Percentiles rank a stretch among this genome's conserved stretches.
These are phyloP conservation scores for Corymbia calophylla DNA, from an alignment of 441 rosid genomes.

Conservation along the genomic window DNA sequence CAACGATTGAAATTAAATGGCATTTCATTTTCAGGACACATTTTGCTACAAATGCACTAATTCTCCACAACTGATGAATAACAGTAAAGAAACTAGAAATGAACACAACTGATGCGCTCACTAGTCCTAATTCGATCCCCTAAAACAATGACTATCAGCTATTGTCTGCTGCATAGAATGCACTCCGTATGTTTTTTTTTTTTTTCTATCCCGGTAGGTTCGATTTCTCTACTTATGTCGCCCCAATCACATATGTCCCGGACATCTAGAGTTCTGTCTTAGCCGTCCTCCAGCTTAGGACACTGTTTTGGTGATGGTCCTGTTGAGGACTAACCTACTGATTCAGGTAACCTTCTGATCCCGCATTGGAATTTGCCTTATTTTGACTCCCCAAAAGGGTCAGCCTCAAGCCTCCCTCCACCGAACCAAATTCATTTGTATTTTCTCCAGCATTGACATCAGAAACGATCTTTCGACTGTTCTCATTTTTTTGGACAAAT, in stretches of 20 bases:
- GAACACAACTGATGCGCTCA: not conserved
- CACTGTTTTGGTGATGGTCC: not conserved
- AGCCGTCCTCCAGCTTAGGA: constrained; percentile 4
- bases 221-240: not conserved
- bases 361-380: not conserved
- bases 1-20: not conserved
- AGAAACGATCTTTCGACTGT: not conserved
- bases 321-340: not conserved
- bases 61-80: not conserved
- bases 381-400: not conserved
- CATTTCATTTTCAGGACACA: not conserved
- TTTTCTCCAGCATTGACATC: constrained; percentile 14
- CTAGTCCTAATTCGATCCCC: not conserved
- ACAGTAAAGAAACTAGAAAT: not conserved
- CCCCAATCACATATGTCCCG: constrained; percentile 25
- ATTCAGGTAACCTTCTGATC: not conserved
- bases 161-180: not conserved
- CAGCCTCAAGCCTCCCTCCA: not conserved
- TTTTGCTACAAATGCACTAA: not conserved
- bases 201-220: not conserved
- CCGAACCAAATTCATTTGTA: not conserved
- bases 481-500: constrained; percentile 10
- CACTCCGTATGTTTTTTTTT: not conserved
- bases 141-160: not conserved
- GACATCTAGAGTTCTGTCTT: constrained; percentile 5